These are phyloP conservation scores for Dioszegia crocea DNA, from an alignment of 768 basidiomycete species.

Conservation along the genomic window DNA sequence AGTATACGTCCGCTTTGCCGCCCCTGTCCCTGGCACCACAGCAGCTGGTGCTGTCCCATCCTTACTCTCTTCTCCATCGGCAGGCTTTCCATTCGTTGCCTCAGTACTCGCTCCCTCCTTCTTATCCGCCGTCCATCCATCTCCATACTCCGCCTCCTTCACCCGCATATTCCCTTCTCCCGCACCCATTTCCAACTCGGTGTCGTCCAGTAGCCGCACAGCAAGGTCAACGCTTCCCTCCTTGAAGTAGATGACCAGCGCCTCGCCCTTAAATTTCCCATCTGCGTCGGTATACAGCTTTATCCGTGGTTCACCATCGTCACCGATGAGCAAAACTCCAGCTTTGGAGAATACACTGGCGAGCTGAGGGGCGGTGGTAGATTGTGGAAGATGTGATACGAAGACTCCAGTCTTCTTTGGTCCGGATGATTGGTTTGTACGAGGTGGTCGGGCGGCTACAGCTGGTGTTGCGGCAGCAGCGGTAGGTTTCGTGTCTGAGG, in stretches of 20 bases:
- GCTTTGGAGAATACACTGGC: slow-evolving; percentile 83
- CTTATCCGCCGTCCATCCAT: slow-evolving; percentile 6
- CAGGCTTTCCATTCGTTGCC: slow-evolving; percentile 13
- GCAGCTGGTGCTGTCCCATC: slow-evolving; percentile 28
- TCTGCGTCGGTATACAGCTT: slow-evolving; percentile 90
- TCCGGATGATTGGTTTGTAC: not conserved
- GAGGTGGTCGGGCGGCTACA: slow-evolving; percentile 48
- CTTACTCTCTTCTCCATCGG: slow-evolving; percentile 40
- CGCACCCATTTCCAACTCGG: slow-evolving; percentile 80
- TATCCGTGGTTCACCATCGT: slow-evolving; percentile 83
- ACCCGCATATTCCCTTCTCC: slow-evolving; percentile 53
- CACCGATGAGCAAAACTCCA: slow-evolving; percentile 88
- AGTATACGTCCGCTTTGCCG: slow-evolving; percentile 18
- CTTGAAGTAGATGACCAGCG: slow-evolving; percentile 93
- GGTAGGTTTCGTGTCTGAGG: slow-evolving; percentile 8
- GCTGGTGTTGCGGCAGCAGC: slow-evolving; percentile 49
- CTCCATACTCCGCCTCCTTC: slow-evolving; percentile 44
- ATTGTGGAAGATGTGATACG: slow-evolving; percentile 2
- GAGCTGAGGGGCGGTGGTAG: slow-evolving; percentile 62
- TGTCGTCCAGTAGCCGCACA: slow-evolving; percentile 79
- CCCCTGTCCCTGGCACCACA: slow-evolving; percentile 22
- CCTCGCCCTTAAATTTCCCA: slow-evolving; percentile 87
- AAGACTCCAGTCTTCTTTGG: slow-evolving; percentile 62
- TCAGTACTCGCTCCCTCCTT: slow-evolving; percentile 5
- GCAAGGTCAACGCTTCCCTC: slow-evolving; percentile 90